Conservation (phyloP, 108 stramenopile genomes). For the Nitzschia putrida region DNA sequence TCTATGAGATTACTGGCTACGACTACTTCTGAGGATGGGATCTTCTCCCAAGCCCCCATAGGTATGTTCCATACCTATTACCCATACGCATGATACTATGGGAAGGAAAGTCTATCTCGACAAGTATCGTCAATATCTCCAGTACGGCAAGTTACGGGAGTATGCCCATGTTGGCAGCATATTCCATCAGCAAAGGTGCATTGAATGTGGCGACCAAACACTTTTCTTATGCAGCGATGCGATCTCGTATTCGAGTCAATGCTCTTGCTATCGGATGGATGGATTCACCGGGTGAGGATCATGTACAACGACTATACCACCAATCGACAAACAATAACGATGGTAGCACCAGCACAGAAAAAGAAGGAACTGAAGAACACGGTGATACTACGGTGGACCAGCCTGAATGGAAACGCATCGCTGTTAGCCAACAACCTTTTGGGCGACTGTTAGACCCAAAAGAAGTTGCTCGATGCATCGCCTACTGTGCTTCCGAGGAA, state of each 20-base stretch:
- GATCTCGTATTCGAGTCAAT: constrained; percentile 27
- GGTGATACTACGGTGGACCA: no score
- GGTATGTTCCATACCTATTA: no score
- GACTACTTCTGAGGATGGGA: no score
- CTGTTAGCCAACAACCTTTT: constrained; percentile 19
- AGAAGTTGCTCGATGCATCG: constrained; percentile 35
- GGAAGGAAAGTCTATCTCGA: no score
- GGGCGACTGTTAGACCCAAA: constrained; percentile 20
- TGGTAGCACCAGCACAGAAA: no score
- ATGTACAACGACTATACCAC: constrained; percentile 4
- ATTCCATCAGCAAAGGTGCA: constrained; percentile 31
- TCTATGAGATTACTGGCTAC: no score
- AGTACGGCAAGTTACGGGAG: constrained; percentile 30
- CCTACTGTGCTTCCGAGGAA: constrained; percentile 30
- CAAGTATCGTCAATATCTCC: constrained; percentile 30
- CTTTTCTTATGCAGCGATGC: constrained; percentile 25
- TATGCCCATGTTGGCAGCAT: constrained; percentile 34
- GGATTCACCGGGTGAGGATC: constrained; percentile 36
- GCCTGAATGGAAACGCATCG: constrained; percentile 9
- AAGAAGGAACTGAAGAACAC: background rate
- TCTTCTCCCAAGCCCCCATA: no score
- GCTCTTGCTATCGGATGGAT: constrained; percentile 34
- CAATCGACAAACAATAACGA: background rate
- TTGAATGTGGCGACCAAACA: constrained; percentile 32
- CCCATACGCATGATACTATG: no score